These are phyloP conservation scores for Salvia miltiorrhiza DNA, from an alignment of 257 asterid species.

Conservation along the genomic window DNA sequence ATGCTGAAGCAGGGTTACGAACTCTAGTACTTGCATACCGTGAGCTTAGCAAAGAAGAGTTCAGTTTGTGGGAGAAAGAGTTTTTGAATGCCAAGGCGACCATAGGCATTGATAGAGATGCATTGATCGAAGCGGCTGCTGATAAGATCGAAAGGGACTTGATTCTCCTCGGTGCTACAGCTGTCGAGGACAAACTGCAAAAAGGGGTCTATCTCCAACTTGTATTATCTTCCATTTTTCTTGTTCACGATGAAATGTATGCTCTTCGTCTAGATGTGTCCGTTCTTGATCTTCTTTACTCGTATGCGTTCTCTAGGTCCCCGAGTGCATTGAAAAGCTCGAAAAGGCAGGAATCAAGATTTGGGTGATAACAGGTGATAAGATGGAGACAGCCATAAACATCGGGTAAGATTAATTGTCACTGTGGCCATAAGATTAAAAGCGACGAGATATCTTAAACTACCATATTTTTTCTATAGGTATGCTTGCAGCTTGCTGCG, in stretches of 20 bases:
- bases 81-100: constrained; percentile 67
- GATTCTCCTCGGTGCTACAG: constrained; percentile 90
- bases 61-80: constrained; percentile 70
- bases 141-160: constrained; percentile 76
- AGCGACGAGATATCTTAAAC: constrained; percentile 7
- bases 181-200: constrained; percentile 96
- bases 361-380: constrained; percentile 98
- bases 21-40: constrained; percentile 84
- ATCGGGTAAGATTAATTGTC: constrained; percentile 54
- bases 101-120: constrained; percentile 64
- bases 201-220: constrained; percentile 66
- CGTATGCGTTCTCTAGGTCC: constrained; percentile 56
- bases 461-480: constrained; percentile 34
- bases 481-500: constrained; percentile 91
- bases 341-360: constrained; percentile 82
- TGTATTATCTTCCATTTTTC: neutral
- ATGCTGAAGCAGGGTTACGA: constrained; percentile 90
- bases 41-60: constrained; percentile 74
- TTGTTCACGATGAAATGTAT: neutral
- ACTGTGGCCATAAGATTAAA: neutral
- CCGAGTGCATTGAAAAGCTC: constrained; percentile 89
- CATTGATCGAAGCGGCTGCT: constrained; percentile 72
- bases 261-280: neutral
- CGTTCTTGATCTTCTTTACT: neutral
- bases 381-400: constrained; percentile 98